A percentile compares a stretch with the other conserved stretches of the same genome.
Conservation (phyloP, 306 rosid genomes). For the Trichosanthes cucumerina region DNA sequence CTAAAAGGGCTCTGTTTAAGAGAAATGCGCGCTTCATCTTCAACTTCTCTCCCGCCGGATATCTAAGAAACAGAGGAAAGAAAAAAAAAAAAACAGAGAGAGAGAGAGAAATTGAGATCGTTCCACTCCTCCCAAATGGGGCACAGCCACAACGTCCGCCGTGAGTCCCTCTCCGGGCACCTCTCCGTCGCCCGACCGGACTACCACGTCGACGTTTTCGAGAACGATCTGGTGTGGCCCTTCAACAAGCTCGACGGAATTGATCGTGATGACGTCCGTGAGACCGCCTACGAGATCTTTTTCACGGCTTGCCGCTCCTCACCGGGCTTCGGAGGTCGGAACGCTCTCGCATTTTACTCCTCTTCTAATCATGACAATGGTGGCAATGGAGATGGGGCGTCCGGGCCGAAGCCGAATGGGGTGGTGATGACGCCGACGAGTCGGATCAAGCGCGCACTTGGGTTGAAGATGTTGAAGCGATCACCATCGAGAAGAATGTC, state of each 20-base stretch:
- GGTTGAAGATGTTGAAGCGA: conserved; percentile 75
- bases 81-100: background rate
- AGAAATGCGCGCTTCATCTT: conserved; percentile 23
- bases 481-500: conserved; percentile 83
- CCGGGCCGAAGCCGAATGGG: conserved; percentile 20
- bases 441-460: conserved; percentile 62
- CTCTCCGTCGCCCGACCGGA: conserved; percentile 22
- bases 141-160: conserved; percentile 74
- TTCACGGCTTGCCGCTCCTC: conserved; percentile 80
- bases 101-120: background rate
- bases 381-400: conserved; percentile 8
- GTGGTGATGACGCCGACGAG: conserved; percentile 70
- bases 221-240: conserved; percentile 40
- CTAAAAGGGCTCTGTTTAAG: conserved; percentile 15
- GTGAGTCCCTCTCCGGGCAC: conserved; percentile 51
- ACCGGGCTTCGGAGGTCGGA: conserved; percentile 69
- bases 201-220: conserved; percentile 9
- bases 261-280: conserved; percentile 46
- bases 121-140: conserved; percentile 39
- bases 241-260: conserved; percentile 40
- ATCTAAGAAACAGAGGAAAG: conserved; percentile 9
- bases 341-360: conserved; percentile 40
- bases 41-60: conserved; percentile 24
- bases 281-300: conserved; percentile 81
- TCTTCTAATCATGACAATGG: conserved; percentile 10